A percentile compares a stretch with the other conserved stretches of the same genome.
phyloP scores from a whole-genome alignment of 495 filamentous ascomycete species.

The Thozetella sp. region DNA sequence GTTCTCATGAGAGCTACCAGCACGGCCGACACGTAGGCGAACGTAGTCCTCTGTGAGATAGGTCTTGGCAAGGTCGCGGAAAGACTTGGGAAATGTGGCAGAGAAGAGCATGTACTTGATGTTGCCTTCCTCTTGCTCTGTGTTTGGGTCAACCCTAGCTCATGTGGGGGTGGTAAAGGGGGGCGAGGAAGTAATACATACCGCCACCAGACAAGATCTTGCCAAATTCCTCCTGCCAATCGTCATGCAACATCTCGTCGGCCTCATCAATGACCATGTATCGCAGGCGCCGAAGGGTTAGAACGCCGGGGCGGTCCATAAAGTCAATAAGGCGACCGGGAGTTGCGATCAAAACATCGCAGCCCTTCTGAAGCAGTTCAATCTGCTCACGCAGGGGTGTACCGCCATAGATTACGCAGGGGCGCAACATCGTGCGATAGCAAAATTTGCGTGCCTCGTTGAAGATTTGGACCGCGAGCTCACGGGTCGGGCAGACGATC shows the following conservation, averaged over 20 bases:
- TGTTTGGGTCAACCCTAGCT: conserved; percentile 16
- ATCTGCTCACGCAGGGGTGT: conserved; percentile 66
- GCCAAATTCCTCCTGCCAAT: conserved; percentile 73
- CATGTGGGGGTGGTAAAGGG: conserved; percentile 9
- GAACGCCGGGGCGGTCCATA: conserved; percentile 64
- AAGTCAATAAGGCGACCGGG: conserved; percentile 87
- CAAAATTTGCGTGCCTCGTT: conserved; percentile 88
- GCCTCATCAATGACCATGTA: conserved; percentile 93
- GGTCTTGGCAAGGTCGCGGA: conserved; percentile 73
- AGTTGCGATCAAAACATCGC: conserved; percentile 86
- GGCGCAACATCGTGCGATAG: conserved; percentile 92
- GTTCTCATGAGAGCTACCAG: conserved; percentile 76
- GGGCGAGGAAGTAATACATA: conserved; percentile 35
- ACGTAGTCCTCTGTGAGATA: conserved; percentile 73
- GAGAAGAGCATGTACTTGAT: conserved; percentile 91
- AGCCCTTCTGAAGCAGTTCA: conserved; percentile 75
- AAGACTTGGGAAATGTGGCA: conserved; percentile 82
- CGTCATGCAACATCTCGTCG: conserved; percentile 80
- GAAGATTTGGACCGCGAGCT: conserved; percentile 92
- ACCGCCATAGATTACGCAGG: conserved; percentile 90
- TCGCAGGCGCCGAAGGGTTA: conserved; percentile 76
- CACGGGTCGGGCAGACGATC: conserved; percentile 83
- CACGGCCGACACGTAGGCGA: conserved; percentile 81
- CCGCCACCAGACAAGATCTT: conserved; percentile 78
- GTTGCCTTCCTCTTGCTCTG: conserved; percentile 78